Base-by-base conservation (phyloP, 495 filamentous ascomycete genomes). In the Xylaria intraflava region DNA sequence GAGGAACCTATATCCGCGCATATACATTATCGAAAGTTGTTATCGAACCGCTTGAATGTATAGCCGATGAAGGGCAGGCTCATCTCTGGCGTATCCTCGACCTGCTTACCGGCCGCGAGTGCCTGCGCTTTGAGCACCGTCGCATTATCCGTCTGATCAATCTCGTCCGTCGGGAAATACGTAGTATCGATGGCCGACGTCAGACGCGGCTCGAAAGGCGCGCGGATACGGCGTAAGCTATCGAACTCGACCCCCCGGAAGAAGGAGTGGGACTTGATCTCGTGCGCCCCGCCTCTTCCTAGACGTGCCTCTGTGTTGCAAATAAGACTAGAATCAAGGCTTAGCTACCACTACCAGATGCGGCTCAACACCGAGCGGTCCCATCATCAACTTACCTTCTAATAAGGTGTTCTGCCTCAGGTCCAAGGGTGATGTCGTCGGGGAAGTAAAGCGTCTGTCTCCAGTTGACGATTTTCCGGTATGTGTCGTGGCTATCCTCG, bases 381-480 rank as follows among this genome's bases (percentile, higher is more conserved):
- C 10, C 11, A 24, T 35, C 47, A 16, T 33, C 10, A 29, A 60
- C 77, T 55, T 78, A 90, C 86, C 83, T 87, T 72, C 89, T 78
- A 62, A 98, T 93, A 60, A 96, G 72, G 49, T 86, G 79, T 67
- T 96, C 91, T 0, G 93, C 91, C 48, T 93, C 89, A 8, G 78
- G 77, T n/a, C 87, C 87, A 22, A 99, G 76, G 31, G 85, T 83
- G 62, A 95, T 85, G 66, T 99, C 93, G 51, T 94, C 89, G 4
- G 93, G 93, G 80, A 99, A 97, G 72, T 96, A 95, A 2, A 99
- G 78, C 42, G 90, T 87, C 52, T 94, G 85, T 26, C 87, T 83
- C 93, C 93, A 99, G 74, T 96, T 94, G 58, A 99, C 89, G 62
- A 99, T 99, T 79, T 99, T 99, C 41, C 91, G 87, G 71, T 99